These are phyloP conservation scores for Penicillium sp. DNA, from an alignment of 2,329 filamentous ascomycete genomes.

Conservation along the genomic window DNA sequence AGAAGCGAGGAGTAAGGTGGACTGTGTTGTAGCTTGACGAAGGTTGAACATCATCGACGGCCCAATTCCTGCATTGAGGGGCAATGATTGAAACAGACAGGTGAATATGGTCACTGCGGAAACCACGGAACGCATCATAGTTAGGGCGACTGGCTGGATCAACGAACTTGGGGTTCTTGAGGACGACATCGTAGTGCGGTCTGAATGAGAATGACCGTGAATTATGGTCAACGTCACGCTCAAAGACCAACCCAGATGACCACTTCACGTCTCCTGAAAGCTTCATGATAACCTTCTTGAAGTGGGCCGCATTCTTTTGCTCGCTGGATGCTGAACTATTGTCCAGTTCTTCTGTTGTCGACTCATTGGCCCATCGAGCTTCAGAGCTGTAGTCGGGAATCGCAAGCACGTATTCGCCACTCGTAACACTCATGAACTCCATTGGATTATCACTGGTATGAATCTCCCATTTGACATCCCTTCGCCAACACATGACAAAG, in stretches of 20 bases:
- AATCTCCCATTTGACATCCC: constrained; percentile 82
- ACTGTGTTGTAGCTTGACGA: constrained; percentile 95
- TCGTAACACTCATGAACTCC: constrained; percentile 92
- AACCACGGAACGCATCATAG: constrained; percentile 95
- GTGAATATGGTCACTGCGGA: constrained; percentile 94
- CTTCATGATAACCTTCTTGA: constrained; percentile 99
- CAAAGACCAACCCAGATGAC: constrained; percentile 87
- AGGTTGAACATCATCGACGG: constrained; percentile 65
- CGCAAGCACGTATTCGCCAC: constrained; percentile 89
- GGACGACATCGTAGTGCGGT: constrained; percentile 84
- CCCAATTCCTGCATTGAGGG: constrained; percentile 82
- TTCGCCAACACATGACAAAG: constrained; percentile 98
- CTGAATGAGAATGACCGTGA: constrained; percentile 80
- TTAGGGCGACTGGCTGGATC: constrained; percentile 52
- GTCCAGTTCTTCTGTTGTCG: constrained; percentile 50
- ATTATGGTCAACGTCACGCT: constrained; percentile 69
- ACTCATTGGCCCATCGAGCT: constrained; percentile 60
- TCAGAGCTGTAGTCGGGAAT: constrained; percentile 90
- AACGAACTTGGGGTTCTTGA: constrained; percentile 74
- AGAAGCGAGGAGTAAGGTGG: constrained; percentile 90
- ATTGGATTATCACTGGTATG: constrained; percentile 81
- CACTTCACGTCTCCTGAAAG: constrained; percentile 93
- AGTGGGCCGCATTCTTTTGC: constrained; percentile 68
- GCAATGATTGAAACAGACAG: constrained; percentile 88
- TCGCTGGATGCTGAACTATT: constrained; percentile 60